These are phyloP conservation scores for Erodium texanum DNA, from an alignment of 441 rosid species.

Conservation along the genomic window DNA sequence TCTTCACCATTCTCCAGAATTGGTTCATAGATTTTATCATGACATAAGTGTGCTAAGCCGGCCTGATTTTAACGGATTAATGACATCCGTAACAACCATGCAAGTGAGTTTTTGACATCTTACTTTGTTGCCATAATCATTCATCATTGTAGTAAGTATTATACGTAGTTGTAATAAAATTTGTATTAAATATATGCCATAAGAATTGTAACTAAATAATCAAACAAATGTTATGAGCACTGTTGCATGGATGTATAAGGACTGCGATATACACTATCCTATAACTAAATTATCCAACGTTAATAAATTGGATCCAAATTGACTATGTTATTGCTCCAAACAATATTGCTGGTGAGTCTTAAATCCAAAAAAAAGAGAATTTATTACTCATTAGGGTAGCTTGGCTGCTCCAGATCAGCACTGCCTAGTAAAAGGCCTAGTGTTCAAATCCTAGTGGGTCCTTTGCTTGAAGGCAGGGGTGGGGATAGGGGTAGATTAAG, in stretches of 20 bases:
- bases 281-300: not conserved
- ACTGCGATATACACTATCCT: not conserved
- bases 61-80: slow-evolving; percentile 11
- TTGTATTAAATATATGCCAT: not conserved
- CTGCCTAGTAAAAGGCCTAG: too few species aligned
- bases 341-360: not conserved
- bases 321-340: not conserved
- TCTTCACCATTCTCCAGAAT: slow-evolving; percentile 14
- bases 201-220: not conserved
- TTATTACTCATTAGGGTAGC: too few species aligned
- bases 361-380: not conserved
- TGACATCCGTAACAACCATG: slow-evolving; percentile 3
- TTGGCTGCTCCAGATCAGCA: too few species aligned
- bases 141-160: not conserved
- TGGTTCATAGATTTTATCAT: slow-evolving; percentile 34
- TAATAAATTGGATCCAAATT: not conserved
- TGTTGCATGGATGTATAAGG: not conserved
- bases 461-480: too few species aligned
- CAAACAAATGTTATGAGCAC: not conserved
- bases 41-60: slow-evolving; percentile 36
- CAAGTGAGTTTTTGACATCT: not conserved
- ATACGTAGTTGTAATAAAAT: not conserved
- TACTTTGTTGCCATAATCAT: not conserved
- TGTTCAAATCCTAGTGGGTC: too few species aligned
- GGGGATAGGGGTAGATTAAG: too few species aligned